phyloP scores from a whole-genome alignment of 116 monocot genomes.

The Trichopus zeylanicus region DNA sequence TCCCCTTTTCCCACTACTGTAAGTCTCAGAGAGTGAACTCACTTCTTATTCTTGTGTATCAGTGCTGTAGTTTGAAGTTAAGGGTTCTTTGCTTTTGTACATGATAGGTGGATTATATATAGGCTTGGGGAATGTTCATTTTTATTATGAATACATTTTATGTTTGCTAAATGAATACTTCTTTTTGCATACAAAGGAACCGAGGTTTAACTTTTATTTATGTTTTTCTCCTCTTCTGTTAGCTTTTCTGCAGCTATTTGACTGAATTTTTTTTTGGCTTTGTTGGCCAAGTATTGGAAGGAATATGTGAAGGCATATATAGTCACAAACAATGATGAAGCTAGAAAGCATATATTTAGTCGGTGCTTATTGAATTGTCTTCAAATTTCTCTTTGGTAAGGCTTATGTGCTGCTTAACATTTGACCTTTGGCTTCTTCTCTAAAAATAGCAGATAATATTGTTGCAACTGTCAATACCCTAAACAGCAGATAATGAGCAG shows the following conservation, averaged over 20 bases:
- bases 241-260: neutral
- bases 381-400: conserved; percentile 84
- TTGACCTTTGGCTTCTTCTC: neutral
- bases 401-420: conserved; percentile 5
- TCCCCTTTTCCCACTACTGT: conserved; percentile 80
- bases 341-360: conserved; percentile 87
- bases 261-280: neutral
- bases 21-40: conserved; percentile 14
- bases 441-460: too few species aligned
- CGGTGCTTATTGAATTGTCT: conserved; percentile 90
- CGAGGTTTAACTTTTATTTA: neutral
- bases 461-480: too few species aligned
- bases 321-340: conserved; percentile 73
- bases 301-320: conserved; percentile 95
- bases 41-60: neutral
- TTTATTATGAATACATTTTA: too few species aligned
- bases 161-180: too few species aligned
- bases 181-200: neutral
- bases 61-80: too few species aligned
- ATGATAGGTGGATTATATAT: too few species aligned
- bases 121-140: too few species aligned
- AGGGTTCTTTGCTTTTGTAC: too few species aligned
- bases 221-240: neutral
- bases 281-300: conserved; percentile 91
- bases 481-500: too few species aligned